Conservation (phyloP, 805 yeast genomes). For the Candida qinlingensis region DNA sequence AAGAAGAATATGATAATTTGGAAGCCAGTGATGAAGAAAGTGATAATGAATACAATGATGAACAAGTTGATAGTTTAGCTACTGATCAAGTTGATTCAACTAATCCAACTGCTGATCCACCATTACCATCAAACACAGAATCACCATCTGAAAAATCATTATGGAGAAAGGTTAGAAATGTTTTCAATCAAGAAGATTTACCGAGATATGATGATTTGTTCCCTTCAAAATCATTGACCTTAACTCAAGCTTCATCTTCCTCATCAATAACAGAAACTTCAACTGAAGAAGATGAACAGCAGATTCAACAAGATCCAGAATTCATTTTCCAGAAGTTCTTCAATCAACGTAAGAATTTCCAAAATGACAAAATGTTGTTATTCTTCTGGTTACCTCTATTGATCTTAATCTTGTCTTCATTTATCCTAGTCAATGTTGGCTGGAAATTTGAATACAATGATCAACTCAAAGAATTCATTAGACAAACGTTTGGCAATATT, state of each 20-base stretch:
- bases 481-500: conserved; percentile 41
- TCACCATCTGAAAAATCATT: conserved; percentile 24
- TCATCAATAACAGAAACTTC: neutral
- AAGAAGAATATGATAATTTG: conserved; percentile 24
- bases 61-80: neutral
- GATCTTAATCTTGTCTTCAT: conserved; percentile 45
- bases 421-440: conserved; percentile 32
- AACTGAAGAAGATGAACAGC: conserved; percentile 4
- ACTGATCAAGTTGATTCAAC: neutral
- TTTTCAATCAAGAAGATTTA: conserved; percentile 38
- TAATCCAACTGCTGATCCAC: neutral
- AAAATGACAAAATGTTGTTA: conserved; percentile 76
- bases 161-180: conserved; percentile 34
- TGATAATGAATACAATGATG: conserved; percentile 8
- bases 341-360: conserved; percentile 40
- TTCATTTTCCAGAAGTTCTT: conserved; percentile 33
- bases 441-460: conserved; percentile 29
- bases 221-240: conserved; percentile 34
- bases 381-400: conserved; percentile 90
- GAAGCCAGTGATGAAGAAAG: conserved; percentile 5
- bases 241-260: conserved; percentile 8
- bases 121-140: neutral
- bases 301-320: conserved; percentile 21
- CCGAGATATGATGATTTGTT: conserved; percentile 75
- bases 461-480: conserved; percentile 32